phyloP scores from a whole-genome alignment of 257 asterid genomes.

The Linaria vulgaris region DNA sequence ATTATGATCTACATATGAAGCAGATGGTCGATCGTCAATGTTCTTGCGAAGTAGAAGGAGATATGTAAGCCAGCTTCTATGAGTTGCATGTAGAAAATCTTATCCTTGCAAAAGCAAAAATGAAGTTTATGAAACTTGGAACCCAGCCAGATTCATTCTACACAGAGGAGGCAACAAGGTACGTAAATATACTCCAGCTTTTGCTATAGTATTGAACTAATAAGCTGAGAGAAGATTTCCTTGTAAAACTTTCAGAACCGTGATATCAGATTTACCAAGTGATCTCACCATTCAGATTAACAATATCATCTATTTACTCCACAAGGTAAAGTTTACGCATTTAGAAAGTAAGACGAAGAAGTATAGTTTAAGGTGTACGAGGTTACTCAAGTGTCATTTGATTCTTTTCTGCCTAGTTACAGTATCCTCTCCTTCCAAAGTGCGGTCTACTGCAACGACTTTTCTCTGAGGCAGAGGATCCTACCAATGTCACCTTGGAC shows the following conservation, averaged over 20 bases:
- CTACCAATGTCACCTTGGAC: constrained; percentile 39
- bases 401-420: constrained; percentile 38
- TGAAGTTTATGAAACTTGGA: constrained; percentile 90
- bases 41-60: neutral
- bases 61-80: constrained; percentile 14
- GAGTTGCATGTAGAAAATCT: constrained; percentile 5
- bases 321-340: constrained; percentile 38
- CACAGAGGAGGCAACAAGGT: constrained; percentile 77
- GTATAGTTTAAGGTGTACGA: no score
- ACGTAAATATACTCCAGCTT: neutral
- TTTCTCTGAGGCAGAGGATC: constrained; percentile 35
- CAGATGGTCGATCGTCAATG: neutral
- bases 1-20: neutral
- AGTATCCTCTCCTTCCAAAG: constrained; percentile 68
- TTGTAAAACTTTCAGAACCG: constrained; percentile 35
- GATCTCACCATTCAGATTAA: constrained; percentile 48
- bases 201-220: neutral
- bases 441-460: constrained; percentile 59
- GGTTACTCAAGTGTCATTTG: constrained; percentile 22
- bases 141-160: constrained; percentile 73
- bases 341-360: neutral
- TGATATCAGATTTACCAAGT: constrained; percentile 52
- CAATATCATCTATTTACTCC: constrained; percentile 47
- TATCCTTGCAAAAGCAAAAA: constrained; percentile 26
- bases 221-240: neutral